Base-by-base conservation (phyloP, 768 basidiomycete species). In the Suillus luteus region DNA sequence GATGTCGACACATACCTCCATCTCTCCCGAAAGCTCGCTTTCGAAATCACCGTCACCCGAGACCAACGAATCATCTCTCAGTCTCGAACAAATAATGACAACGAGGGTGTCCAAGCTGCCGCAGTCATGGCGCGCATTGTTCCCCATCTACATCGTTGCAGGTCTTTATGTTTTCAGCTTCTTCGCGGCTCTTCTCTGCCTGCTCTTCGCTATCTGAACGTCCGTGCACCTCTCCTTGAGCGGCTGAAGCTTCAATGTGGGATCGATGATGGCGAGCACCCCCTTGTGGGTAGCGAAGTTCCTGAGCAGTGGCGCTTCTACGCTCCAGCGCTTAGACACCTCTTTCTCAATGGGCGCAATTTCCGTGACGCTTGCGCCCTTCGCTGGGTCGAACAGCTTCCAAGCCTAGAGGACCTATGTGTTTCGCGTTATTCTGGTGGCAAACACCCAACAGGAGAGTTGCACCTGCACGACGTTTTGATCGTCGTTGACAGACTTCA, bases 121-220 rank as follows among this genome's bases (percentile, higher is more conserved):
- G 24, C 14, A 15, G 41, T 43, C 19, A 51, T 54, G 48, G 24
- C 40, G 1, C 27, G 14, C 15, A 40, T 62, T 41, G 27, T 44
- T 48, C 63, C 49, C 9, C 63, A 64, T 52, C 33, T 64, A 48
- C 19, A 35, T 33, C 48, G 63, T 19, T 64, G 63, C 63, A 35
- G 19, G 35, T 33, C 38, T 33, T 27, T 64, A 27, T 35, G 49
- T 35, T 62, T 62, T 33, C n/a, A 62, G 31, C 62, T 64, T 24
- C 22, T 51, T n/a, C 37, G 27, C n/a, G 62, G 63, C 38, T 64
- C 63, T 7, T 62, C 63, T 22, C 48, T 64, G 31, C 63, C 63
- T 38, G 37, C 44, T 37, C 62, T 63, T 31, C 59, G 62, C 17
- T 10, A 60, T 33, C 60, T 63, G 38, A 11, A 43, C 3, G 46